Base-by-base conservation (phyloP, 2,329 filamentous ascomycete genomes). In the Colletotrichum tofieldiae region DNA sequence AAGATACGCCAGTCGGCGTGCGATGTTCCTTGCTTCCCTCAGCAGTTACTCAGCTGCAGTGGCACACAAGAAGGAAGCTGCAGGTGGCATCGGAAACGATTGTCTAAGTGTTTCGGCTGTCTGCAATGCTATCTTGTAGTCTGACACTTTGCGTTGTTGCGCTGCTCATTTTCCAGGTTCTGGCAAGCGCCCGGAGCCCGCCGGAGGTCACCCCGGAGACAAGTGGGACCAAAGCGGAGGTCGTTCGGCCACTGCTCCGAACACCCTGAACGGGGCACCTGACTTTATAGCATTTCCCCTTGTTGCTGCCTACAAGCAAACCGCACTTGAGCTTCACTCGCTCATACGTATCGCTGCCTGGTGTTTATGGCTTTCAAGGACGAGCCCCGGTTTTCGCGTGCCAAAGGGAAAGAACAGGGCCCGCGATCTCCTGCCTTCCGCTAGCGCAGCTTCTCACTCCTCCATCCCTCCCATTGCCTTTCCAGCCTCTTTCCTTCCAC, bases 141-240 rank as follows among this genome's bases (percentile, higher is more conserved):
- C 14, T 26, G 32, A 2, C 12, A 6, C n/a, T 0, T 26, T 56
- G 23, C 7, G n/a, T 39, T 56, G 11, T 23, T n/a, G 32, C 11
- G 5, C 9, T 29, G 3, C n/a, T 51, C 12, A 26, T 8, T 16
- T n/a, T 32, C 2, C 6, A 6, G 18, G 2, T 35, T 20, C 18
- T 12, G 29, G 14, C 16, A 41, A 11, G 39, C 26, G 37, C 37
- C 49, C 23, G 61, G 61, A 55, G 18, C 37, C 18, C 8, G 37
- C 47, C 61, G 61, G 61, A 64, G 49, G 16, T 41, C 37, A 64
- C 49, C 20, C 39, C 47, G 49, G 61, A 3, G 49, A 55, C 26
- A 64, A 64, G 49, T 64, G 61, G 61, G 37, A 3, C 61, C 49
- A 45, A 16, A 39, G 23, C 16, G 32, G 32, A 51, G 20, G n/a